Base-by-base conservation (phyloP, 768 basidiomycete species). In the Tephrocybe sp. region DNA sequence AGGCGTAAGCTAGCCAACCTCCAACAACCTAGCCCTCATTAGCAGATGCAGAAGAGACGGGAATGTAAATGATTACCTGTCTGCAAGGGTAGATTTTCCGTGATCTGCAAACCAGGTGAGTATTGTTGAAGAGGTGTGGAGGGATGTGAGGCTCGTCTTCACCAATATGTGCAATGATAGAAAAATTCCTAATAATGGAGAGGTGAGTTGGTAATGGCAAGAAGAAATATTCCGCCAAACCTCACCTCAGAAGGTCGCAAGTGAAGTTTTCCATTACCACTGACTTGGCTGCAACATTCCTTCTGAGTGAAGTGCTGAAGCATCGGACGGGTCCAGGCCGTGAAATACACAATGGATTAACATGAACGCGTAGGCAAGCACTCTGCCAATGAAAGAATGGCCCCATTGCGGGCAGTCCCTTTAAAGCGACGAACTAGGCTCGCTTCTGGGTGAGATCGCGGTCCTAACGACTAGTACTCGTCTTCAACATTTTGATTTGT, bases 161-260 rank as follows among this genome's bases (percentile, higher is more conserved):
- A 84, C 92, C 93, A 58, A 97, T 97, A 65, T 97, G 94, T 1
- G 94, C 94, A 63, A 97, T 95, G 57, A 97, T 93, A 9, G 93
- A 94, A 65, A 97, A 93, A 66, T 97, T 97, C 45, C 88, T 89
- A 46, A 10, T n/a, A 36, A 27, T n/a, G n/a, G n/a, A 49, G 25
- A 42, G 42, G 27, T 54, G 47, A 56, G 42, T 31, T 3, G 30
- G 31, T 27, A 1, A 23, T 19, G 25, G 31, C 21, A 2, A 11
- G 22, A 7, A n/a, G 3, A 11, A 21, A 27, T 11, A 16, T 24
- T 18, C n/a, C 11, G 37, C 18, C n/a, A n/a, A 2, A 42, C 40
- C 55, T 24, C 49, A 88, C 89, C 89, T 77, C 53, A 91, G 85
- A 16, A 75, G 61, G 37, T 91, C 81, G 58, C 81, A 81, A 0